Base-by-base conservation (phyloP, 148 eudicot species). In the Rhododendron ovatum region DNA sequence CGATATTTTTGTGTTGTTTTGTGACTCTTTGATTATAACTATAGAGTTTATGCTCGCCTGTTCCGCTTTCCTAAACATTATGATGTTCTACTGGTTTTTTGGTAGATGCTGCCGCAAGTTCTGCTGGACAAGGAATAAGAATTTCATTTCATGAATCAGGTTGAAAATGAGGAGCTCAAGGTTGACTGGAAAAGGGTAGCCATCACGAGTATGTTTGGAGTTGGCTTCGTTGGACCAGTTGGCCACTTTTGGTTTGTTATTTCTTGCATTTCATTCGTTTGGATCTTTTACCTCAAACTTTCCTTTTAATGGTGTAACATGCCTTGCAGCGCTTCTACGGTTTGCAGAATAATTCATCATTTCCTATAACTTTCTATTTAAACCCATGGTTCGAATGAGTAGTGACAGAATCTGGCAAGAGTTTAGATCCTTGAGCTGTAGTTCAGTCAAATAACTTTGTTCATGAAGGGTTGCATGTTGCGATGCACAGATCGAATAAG, bases 111-210 rank as follows among this genome's bases (percentile, higher is more conserved):
- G 24, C 24, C 6, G 26, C 26, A 2, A 75, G 4, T 39, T 75
- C 79, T 39, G 26, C 47, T 75, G n/a, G 24, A 39, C 45, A 7
- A 75, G 79, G 78, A 37, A 47, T 74, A 39, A 39, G 18, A 18
- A 4, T 37, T 39, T 75, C 5, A 8, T 39, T 80, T 80, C 20
- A 15, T 51, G 83, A 12, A 30, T 11, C 63, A 80, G 83, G 95
- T 92, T 53, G 90, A 91, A 89, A 91, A 88, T 73, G 88, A 95
- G 81, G 91, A 90, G 79, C 73, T 89, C 48, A 90, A 89, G 83
- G 91, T 96, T 81, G 95, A 96, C 78, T 94, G 98, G 98, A 96
- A 91, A 85, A 91, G 98, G 82, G 98, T 95, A 85, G 98, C 95
- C 80, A 87, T 95, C 26, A 96, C 98, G 65, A 93, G 95, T 88